Conservation (phyloP, 306 rosid species). For the Corylus heterophylla region DNA sequence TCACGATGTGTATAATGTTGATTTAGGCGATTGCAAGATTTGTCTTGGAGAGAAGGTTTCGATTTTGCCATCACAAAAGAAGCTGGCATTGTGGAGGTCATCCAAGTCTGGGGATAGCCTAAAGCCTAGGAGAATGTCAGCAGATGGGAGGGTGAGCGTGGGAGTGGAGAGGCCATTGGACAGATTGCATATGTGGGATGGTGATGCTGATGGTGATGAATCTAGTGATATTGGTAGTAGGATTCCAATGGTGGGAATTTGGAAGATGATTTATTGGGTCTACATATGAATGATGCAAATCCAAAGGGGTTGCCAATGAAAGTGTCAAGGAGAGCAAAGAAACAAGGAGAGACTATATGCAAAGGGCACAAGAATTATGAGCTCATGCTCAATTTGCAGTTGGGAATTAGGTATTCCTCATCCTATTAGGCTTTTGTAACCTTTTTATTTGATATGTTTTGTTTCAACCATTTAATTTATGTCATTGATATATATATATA, state of each 20-base stretch:
- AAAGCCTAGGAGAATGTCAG: constrained; percentile 64
- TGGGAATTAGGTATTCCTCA: constrained; percentile 71
- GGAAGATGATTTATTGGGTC: constrained; percentile 39
- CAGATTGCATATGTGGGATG: constrained; percentile 62
- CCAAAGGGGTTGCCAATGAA: constrained; percentile 34
- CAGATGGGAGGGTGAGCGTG: constrained; percentile 71
- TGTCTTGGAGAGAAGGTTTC: constrained; percentile 70
- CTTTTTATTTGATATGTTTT: not conserved
- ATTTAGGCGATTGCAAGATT: constrained; percentile 44
- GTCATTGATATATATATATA: not conserved
- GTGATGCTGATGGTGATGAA: constrained; percentile 32
- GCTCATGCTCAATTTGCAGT: constrained; percentile 88
- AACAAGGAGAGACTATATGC: constrained; percentile 79
- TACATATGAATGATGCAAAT: constrained; percentile 32
- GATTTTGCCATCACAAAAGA: constrained; percentile 79
- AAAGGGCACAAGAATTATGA: constrained; percentile 89
- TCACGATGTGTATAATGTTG: constrained; percentile 53
- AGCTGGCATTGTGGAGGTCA: constrained; percentile 78
- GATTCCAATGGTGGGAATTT: constrained; percentile 35
- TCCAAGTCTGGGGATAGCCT: constrained; percentile 46
- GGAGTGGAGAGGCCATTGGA: constrained; percentile 64
- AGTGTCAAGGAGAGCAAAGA: constrained; percentile 54
- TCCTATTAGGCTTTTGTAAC: not conserved
- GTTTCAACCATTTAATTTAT: not conserved
- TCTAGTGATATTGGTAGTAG: constrained; percentile 15